Base-by-base conservation (phyloP, 331 rosid species). In the Malus hybrid region DNA sequence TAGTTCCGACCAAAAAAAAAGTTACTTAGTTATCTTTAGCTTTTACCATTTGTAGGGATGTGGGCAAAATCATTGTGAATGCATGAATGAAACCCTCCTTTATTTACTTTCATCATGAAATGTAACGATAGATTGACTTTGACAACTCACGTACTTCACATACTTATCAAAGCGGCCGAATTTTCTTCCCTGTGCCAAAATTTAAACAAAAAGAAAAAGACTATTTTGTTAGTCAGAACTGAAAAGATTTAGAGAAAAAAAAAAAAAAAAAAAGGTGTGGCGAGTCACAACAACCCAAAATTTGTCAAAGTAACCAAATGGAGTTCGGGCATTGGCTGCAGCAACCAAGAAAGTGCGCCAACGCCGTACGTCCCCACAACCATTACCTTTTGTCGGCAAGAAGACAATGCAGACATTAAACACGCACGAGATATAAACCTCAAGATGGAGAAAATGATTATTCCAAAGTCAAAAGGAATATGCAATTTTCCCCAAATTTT, bases 381-480 rank as follows among this genome's bases (percentile, higher is more conserved):
- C 68, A 27, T 34, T 6, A 52, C 33, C 28, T 6, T 78, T 55
- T 56, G 85, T 74, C 82, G 82, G 79, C 34, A 33, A 46, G 22
- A 13, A 34, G 10, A 28, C 31, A 42, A 9, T 5, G n/a, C 29
- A 11, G 22, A 44, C 19, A 24, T 34, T 24, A 67, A n/a, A 63
- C 10, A 7, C 14, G 65, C 80, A 80, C 74, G 65, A 54, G 77
- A 5, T 65, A 69, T 31, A 70, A 46, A 75, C 48, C 13, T 42
- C 14, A 5, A 42, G 44, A 52, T 52, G 20, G 57, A 6, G 57
- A 52, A 52, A 52, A 52, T 52, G 19, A 52, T 52, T 52, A 16
- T 52, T 52, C 57, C 19, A 82, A 74, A 69, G 82, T 78, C 82
- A 74, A 81, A 73, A 14, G 71, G 60, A 5, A 13, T 33, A 16